Conservation (phyloP, 805 yeast genomes). For the Helenozyma rhizophorensis region DNA sequence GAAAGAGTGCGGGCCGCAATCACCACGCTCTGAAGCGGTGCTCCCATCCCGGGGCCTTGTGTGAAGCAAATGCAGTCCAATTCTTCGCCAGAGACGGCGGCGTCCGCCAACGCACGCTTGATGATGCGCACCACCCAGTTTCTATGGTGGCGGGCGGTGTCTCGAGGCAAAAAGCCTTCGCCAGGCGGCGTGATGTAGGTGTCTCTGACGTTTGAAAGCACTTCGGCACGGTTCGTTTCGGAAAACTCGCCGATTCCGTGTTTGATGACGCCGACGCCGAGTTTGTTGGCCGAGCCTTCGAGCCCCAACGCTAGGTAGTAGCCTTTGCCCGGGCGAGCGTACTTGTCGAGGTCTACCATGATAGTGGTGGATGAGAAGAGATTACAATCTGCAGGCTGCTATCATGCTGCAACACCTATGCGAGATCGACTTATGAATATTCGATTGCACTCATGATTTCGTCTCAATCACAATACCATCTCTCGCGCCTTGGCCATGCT, state of each 20-base stretch:
- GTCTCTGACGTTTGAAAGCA: constrained; percentile 87
- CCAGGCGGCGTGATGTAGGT: constrained; percentile 97
- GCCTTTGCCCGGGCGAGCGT: constrained; percentile 38
- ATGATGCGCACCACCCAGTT: constrained; percentile 88
- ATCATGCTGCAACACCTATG: too few relatives aligned
- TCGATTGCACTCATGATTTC: too few relatives aligned
- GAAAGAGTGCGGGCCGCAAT: constrained; percentile 86
- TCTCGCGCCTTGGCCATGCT: too few relatives aligned
- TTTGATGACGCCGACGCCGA: constrained; percentile 88
- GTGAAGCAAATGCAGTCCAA: constrained; percentile 87
- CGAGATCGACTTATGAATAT: too few relatives aligned
- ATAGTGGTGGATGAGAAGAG: neutral
- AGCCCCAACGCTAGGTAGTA: constrained; percentile 78
- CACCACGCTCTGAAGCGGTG: constrained; percentile 91
- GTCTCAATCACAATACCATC: too few relatives aligned
- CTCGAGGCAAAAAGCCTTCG: constrained; percentile 94
- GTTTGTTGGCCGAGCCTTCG: constrained; percentile 96
- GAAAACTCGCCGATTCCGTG: constrained; percentile 63
- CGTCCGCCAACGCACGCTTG: constrained; percentile 59
- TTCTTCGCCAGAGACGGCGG: constrained; percentile 47
- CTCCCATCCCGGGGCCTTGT: constrained; percentile 99
- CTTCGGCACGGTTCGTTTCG: constrained; percentile 59
- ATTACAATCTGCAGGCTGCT: too few relatives aligned
- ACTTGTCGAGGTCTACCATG: constrained; percentile 43
- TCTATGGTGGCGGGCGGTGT: constrained; percentile 93